Evolutionary conservation across 2,329 filamentous ascomycete genomes (phyloP).

Genomic region (Apiospora kogelbergensis): DNA sequence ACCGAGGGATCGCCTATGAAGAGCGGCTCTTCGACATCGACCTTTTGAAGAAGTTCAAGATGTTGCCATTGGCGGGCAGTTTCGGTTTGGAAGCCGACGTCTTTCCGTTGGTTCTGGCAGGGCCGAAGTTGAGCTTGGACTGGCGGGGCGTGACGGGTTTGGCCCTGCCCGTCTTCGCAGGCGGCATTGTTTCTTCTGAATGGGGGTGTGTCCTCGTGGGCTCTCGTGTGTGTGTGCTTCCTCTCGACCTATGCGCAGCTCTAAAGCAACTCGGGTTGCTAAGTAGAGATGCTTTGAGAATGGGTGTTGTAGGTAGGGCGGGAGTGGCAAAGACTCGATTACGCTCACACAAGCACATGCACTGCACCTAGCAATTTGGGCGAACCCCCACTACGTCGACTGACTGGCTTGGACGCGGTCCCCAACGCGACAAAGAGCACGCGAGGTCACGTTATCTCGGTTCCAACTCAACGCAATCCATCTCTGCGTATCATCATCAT

Average conservation of each 20-base stretch:
- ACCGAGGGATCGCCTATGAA: slow-evolving; percentile 44
- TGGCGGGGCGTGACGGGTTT: slow-evolving; percentile 18
- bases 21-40: slow-evolving; percentile 58
- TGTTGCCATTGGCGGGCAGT: slow-evolving; percentile 59
- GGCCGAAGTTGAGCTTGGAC: slow-evolving; percentile 30
- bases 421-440: slow-evolving; percentile 2
- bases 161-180: slow-evolving; percentile 6
- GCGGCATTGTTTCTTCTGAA: neutral
- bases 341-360: neutral
- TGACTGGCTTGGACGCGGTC: neutral
- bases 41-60: slow-evolving; percentile 76
- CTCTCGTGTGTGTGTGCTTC: neutral
- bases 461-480: neutral
- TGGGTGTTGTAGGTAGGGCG: neutral
- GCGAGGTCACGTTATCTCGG: neutral
- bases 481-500: no score
- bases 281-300: no score
- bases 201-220: no score
- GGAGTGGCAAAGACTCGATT: neutral
- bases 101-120: slow-evolving; percentile 20
- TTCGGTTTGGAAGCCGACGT: slow-evolving; percentile 30
- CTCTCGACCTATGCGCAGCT: neutral
- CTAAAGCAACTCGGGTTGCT: neutral
- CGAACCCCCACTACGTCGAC: neutral
- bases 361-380: neutral